phyloP scores from a whole-genome alignment of 306 rosid species.

The Mimosa pudica region DNA sequence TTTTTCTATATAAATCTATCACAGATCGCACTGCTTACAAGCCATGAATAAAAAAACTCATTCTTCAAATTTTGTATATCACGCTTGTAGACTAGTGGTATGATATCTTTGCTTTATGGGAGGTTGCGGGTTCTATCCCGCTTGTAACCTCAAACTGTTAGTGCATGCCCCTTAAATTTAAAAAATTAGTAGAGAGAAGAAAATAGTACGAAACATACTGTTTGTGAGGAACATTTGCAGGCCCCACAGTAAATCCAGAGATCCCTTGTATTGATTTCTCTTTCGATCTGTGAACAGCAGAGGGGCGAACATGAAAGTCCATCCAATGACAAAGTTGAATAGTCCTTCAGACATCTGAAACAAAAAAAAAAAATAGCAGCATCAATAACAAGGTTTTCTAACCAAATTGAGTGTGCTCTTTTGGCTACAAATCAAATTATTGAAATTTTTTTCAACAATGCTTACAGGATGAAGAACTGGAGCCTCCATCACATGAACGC shows the following conservation, averaged over 20 bases:
- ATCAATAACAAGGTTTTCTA: conserved; percentile 25
- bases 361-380: conserved; percentile 29
- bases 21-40: not conserved
- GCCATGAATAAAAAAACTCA: not conserved
- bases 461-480: conserved; percentile 96
- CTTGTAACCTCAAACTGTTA: too few species aligned
- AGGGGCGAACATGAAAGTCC: conserved; percentile 96
- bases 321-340: conserved; percentile 89
- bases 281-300: conserved; percentile 71
- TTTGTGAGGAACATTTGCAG: conserved; percentile 95
- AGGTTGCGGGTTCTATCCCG: too few species aligned
- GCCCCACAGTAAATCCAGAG: conserved; percentile 78
- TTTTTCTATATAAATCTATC: not conserved
- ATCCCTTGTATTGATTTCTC: conserved; percentile 69
- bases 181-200: conserved; percentile 6
- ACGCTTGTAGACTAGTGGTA: too few species aligned
- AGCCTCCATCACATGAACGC: conserved; percentile 67
- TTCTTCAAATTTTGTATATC: not conserved
- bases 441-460: conserved; percentile 26
- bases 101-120: too few species aligned
- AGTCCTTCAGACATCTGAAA: conserved; percentile 79
- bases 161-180: too few species aligned
- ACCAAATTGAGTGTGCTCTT: conserved; percentile 8
- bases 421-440: conserved; percentile 24
- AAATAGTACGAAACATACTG: conserved; percentile 57